Base-by-base conservation (phyloP, 1,284 basidiomycete genomes). In the Flammula alnicola region DNA sequence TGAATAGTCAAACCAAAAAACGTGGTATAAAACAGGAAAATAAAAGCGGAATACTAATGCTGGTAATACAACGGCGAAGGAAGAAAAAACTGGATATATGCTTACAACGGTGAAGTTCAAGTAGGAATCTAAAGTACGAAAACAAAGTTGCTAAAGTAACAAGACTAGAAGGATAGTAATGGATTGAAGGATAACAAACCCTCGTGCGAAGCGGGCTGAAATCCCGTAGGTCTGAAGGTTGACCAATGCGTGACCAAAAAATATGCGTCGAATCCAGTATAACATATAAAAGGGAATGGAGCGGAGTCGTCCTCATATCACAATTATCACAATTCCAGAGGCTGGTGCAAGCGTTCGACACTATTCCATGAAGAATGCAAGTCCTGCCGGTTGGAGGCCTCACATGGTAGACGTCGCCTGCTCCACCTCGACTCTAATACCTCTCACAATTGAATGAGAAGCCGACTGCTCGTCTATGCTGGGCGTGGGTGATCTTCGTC, bases 391-490 rank as follows among this genome's bases (percentile, higher is more conserved):
- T 20, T 5, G 20, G 20, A 23, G 23, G 12, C 14, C 10, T 51
- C 39, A 58, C 31, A 48, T 49, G 36, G 43, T 43, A 5, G 47
- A 35, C 9, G 52, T 54, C 19, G 51, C 51, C n/a, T 58, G 57
- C 40, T 59, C 57, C 3, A 61, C 57, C 37, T 61, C 55, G 20
- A 56, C 48, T 36, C 51, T 39, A 30, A 53, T 56, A n/a, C 55
- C 51, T 20, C 49, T 38, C n/a, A 38, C 49, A 20, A 53, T 35
- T 12, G 51, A 56, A 38, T 53, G 49, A 32, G 37, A 16, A 20
- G 39, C 16, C 10, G 59, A 57, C 19, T 54, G 46, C 17, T 72
- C 71, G 39, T 72, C 73, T 26, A 71, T 48, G 49, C 72, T 78
- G 4, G 69, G 67, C 6, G 65, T 58, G 7, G 48, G 46, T 1